Conservation (phyloP, 306 rosid species). For the Gastrolobium bilobum region DNA sequence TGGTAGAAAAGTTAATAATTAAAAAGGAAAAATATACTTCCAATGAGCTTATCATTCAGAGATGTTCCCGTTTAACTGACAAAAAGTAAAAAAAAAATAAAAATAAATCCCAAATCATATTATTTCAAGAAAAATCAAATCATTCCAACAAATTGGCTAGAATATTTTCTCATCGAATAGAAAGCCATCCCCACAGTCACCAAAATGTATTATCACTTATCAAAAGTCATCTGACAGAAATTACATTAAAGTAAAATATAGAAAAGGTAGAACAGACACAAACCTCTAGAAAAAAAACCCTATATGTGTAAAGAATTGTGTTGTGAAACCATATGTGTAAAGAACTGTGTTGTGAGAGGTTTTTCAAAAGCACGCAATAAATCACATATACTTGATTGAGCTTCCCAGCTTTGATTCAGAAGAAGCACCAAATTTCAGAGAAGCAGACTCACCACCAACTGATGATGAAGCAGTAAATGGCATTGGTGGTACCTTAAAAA, state of each 20-base stretch:
- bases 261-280: slow-evolving; percentile 4
- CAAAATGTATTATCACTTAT: slow-evolving; percentile 11
- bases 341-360: not conserved
- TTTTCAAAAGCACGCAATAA: slow-evolving; percentile 19
- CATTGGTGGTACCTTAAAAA: slow-evolving; percentile 47
- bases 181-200: not conserved
- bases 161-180: slow-evolving; percentile 25
- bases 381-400: slow-evolving; percentile 54
- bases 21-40: slow-evolving; percentile 1
- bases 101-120: not conserved
- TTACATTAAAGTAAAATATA: not conserved
- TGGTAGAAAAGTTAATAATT: not conserved
- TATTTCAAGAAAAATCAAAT: not conserved
- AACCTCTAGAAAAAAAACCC: slow-evolving; percentile 23
- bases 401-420: slow-evolving; percentile 56
- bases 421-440: slow-evolving; percentile 49
- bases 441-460: slow-evolving; percentile 47
- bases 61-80: not conserved
- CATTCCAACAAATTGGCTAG: not conserved
- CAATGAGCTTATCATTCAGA: not conserved
- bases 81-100: slow-evolving; percentile 1
- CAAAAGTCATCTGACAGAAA: slow-evolving; percentile 24
- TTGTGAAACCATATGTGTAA: too few relatives aligned
- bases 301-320: not conserved
- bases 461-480: slow-evolving; percentile 51